Conservation (phyloP, 768 basidiomycete species). For the Hydnomerulius pinastri region DNA sequence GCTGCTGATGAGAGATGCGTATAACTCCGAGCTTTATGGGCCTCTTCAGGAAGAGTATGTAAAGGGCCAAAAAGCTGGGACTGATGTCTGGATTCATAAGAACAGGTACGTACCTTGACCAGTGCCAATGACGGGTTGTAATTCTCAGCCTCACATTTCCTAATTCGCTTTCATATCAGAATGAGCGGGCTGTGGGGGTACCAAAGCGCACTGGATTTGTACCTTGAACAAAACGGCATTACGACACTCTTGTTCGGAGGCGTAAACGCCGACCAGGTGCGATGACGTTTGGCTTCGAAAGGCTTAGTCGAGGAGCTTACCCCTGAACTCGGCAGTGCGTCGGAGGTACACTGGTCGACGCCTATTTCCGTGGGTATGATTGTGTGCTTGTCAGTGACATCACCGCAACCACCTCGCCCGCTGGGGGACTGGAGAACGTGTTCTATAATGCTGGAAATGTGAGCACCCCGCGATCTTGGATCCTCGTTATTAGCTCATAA, state of each 20-base stretch:
- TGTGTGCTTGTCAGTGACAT: conserved; percentile 58
- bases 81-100: conserved; percentile 74
- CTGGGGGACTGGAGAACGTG: conserved; percentile 56
- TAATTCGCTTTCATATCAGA: conserved; percentile 30
- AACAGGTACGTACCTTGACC: conserved; percentile 45
- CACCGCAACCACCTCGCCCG: conserved; percentile 64
- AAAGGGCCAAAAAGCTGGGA: conserved; percentile 52
- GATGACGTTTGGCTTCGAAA: background rate
- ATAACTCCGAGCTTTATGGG: conserved; percentile 63
- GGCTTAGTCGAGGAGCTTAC: background rate
- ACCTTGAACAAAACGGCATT: conserved; percentile 62
- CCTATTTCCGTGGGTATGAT: conserved; percentile 67
- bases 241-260: conserved; percentile 63
- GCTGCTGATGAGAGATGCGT: conserved; percentile 56
- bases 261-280: conserved; percentile 68
- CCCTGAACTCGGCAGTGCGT: conserved; percentile 48
- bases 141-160: background rate
- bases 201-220: conserved; percentile 62
- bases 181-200: conserved; percentile 70
- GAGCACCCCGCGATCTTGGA: conserved; percentile 21
- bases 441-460: conserved; percentile 59
- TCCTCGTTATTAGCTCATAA: background rate
- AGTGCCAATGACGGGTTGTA: background rate
- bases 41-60: conserved; percentile 58
- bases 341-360: conserved; percentile 61